Evolutionary conservation across 495 filamentous ascomycete genomes (phyloP), one percentile per base, ranked within the genome.

Genomic region (Aspergillus diversus): DNA sequence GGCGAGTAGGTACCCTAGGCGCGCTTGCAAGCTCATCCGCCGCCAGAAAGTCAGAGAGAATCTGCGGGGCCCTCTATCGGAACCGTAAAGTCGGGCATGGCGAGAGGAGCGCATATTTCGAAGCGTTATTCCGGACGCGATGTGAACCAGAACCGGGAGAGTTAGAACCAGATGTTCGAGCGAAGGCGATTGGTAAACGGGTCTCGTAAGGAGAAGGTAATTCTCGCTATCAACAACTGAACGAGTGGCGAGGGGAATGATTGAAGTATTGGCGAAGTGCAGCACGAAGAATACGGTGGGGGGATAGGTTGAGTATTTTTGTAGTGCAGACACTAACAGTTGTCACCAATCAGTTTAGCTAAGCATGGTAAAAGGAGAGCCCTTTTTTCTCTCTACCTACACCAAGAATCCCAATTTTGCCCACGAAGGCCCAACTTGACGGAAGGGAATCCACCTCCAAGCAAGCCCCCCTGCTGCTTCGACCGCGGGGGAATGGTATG

Each of bases 221-320:
- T 77, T 73, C 59, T 87, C 84, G 60, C 77, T 78, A 34, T 80
- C 76, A 33, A 79, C 68, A 6, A 88, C 73, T 31, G 84, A 86
- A 47, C 71, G 77, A 33, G 85, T 86, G 13, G 78, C 58, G 27
- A 93, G 84, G 0, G 91, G 91, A 35, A 92, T 85, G 46, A 93
- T 70, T 2, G 90, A 89, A n/a, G 88, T 91, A 50, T 90, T 97
- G 51, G 89, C 83, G 53, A 95, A 78, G 76, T 97, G 93, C 57
- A 94, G 75, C 55, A 84, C 77, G 52, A 87, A 79, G 83, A 94
- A 97, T 64, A 90, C 71, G 47, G 87, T 88, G 72, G 96, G 92
- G 43, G 90, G 87, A 74, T 97, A 97, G 68, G 89, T 89, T 13
- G 91, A 93, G 81, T 95, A 97, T 73, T 83, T 87, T 71, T 97